Base-by-base conservation (phyloP, 306 rosid species). In the Urtica urens region DNA sequence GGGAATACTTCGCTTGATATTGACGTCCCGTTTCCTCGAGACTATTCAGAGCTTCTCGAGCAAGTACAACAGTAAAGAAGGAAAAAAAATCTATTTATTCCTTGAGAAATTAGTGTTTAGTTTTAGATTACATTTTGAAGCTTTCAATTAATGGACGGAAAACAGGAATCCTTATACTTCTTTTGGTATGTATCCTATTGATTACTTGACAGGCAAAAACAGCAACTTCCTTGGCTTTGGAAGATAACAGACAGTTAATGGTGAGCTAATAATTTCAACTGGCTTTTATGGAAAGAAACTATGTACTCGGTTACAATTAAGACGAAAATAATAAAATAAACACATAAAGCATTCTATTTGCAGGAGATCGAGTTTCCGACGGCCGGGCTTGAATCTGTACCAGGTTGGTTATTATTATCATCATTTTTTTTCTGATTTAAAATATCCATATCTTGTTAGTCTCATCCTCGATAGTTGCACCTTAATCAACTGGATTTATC, bases 301-400 rank as follows among this genome's bases (percentile, higher is more conserved):
- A n/a, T n/a, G n/a, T n/a, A n/a, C n/a, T n/a, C n/a, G n/a, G n/a
- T n/a, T n/a, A n/a, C n/a, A n/a, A n/a, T n/a, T n/a, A n/a, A n/a
- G n/a, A n/a, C n/a, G n/a, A n/a, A n/a, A n/a, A n/a, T 42, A 8
- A 16, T 17, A 11, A 17, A 4, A 7, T 10, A 19, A 42, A 25
- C 22, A 3, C 12, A 6, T 42, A 42, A 10, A 37, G 16, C 63
- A 37, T 24, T n/a, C n/a, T n/a, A n/a, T n/a, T n/a, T 65, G 49
- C 83, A 90, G 97, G 97, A 90, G 75, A 88, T 84, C 66, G 97
- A 90, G 67, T 84, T 90, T 69, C 97, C 97, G 17, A 84, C 97
- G 20, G 73, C 95, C 44, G 95, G 95, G 63, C 97, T 90, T 30
- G 73, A 58, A 29, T 84, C 97, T 3, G 97, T 84, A 42, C 93